These are phyloP conservation scores for Orychophragmus violaceus DNA, from an alignment of 345 rosid species.

Conservation along the genomic window DNA sequence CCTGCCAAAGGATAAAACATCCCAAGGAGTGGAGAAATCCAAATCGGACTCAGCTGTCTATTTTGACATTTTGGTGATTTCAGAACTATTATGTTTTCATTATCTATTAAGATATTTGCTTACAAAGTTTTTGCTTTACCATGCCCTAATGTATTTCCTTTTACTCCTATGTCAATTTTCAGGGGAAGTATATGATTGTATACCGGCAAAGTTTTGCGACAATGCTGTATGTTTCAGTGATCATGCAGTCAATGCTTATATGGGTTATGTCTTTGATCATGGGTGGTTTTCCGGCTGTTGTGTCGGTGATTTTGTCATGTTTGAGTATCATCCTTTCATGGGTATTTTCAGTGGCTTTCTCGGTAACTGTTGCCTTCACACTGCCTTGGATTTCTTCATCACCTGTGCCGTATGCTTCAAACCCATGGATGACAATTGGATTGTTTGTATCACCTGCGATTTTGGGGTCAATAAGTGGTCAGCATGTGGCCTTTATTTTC, in stretches of 20 bases:
- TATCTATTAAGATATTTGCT: neutral
- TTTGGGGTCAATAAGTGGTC: slow-evolving; percentile 83
- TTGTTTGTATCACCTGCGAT: slow-evolving; percentile 86
- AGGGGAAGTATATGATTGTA: slow-evolving; percentile 84
- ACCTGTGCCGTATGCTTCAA: slow-evolving; percentile 74
- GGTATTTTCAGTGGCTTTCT: slow-evolving; percentile 71
- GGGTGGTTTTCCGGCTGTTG: slow-evolving; percentile 68
- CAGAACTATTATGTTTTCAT: slow-evolving; percentile 9
- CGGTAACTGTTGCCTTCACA: slow-evolving; percentile 57
- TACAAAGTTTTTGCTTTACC: neutral
- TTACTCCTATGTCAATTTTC: slow-evolving; percentile 25
- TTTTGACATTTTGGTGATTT: slow-evolving; percentile 80
- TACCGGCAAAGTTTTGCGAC: slow-evolving; percentile 61
- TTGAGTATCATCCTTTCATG: slow-evolving; percentile 59
- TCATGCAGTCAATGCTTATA: slow-evolving; percentile 76
- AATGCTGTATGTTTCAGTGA: slow-evolving; percentile 77
- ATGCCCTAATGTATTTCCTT: slow-evolving; percentile 9
- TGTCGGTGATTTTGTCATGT: slow-evolving; percentile 61
- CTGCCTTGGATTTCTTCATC: slow-evolving; percentile 67
- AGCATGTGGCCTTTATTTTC: slow-evolving; percentile 62
- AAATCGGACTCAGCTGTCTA: slow-evolving; percentile 43
- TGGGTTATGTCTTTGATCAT: slow-evolving; percentile 74
- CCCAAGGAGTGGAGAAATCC: slow-evolving; percentile 31
- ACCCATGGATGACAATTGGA: slow-evolving; percentile 76
- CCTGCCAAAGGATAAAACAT: slow-evolving; percentile 38